A percentile compares a stretch with the other conserved stretches of the same genome.
Conservation (phyloP, 768 basidiomycete species). For the Trametes cingulata region DNA sequence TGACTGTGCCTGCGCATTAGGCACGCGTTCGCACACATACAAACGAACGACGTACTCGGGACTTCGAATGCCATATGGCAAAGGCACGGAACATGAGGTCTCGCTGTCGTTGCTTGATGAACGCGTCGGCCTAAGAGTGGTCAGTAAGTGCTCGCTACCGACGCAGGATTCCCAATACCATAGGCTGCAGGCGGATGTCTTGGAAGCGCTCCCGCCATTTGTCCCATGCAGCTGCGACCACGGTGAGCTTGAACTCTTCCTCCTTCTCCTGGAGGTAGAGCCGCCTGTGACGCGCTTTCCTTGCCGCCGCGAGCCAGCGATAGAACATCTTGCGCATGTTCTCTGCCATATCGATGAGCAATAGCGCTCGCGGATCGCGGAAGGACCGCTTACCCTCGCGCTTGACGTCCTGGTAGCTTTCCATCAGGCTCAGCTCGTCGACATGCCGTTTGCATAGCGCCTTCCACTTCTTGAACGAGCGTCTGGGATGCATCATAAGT, state of each 20-base stretch:
- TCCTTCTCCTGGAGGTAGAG: conserved; percentile 60
- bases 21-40: not conserved
- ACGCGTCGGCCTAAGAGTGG: conserved; percentile 52
- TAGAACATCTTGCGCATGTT: conserved; percentile 65
- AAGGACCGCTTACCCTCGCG: conserved; percentile 57
- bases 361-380: not conserved
- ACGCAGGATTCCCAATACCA: conserved; percentile 45
- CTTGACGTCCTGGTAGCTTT: conserved; percentile 80
- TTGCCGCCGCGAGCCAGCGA: conserved; percentile 65
- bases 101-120: conserved; percentile 58
- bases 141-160: not conserved
- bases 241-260: conserved; percentile 55
- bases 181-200: conserved; percentile 62
- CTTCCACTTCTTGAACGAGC: conserved; percentile 72
- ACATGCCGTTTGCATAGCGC: conserved; percentile 58
- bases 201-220: conserved; percentile 76
- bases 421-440: conserved; percentile 77
- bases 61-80: conserved; percentile 72
- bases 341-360: conserved; percentile 43
- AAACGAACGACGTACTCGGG: conserved; percentile 50
- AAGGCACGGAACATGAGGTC: conserved; percentile 69
- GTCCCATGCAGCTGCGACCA: conserved; percentile 66
- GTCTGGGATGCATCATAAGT: conserved; percentile 35
- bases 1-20: conserved; percentile 44
- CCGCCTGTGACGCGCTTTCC: conserved; percentile 62